Percentiles rank a stretch among this genome's conserved stretches.
These are phyloP conservation scores for Alternaria conjuncta DNA, from an alignment of 2,329 filamentous ascomycete species.

Conservation along the genomic window DNA sequence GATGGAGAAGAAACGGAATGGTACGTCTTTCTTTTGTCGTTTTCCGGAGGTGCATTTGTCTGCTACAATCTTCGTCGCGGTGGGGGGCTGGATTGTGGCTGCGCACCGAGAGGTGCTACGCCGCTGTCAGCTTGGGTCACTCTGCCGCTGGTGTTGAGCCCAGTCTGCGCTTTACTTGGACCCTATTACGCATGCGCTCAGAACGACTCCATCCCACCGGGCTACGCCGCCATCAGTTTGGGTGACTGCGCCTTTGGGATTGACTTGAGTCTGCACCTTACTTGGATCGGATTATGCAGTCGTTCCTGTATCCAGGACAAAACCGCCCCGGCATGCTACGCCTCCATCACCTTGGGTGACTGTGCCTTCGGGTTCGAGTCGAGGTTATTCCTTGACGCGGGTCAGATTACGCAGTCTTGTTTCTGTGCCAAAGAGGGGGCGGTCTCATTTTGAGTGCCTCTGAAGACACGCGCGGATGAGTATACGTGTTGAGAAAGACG, in stretches of 20 bases:
- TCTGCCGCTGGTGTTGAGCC: background rate
- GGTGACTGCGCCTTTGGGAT: background rate
- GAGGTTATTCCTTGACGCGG: background rate
- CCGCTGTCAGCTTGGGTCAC: background rate
- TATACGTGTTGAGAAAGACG: background rate
- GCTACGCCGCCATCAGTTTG: background rate
- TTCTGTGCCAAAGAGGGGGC: background rate
- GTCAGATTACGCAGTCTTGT: background rate
- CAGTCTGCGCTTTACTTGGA: background rate
- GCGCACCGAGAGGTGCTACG: background rate
- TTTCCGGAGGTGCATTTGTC: background rate
- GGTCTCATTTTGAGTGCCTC: background rate
- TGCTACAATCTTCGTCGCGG: background rate
- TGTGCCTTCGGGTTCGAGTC: background rate
- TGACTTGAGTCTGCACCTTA: background rate
- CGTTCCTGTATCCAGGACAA: background rate
- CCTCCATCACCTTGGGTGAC: background rate
- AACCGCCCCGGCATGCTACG: background rate
- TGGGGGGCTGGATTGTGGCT: background rate
- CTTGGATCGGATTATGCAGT: background rate
- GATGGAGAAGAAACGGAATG: background rate
- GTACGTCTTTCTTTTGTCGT: background rate
- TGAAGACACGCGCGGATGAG: background rate
- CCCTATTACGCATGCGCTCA: background rate
- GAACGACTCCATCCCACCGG: background rate